These are phyloP conservation scores for Pyrrhoderma noxium DNA, from an alignment of 1,284 basidiomycete genomes.

Conservation along the genomic window DNA sequence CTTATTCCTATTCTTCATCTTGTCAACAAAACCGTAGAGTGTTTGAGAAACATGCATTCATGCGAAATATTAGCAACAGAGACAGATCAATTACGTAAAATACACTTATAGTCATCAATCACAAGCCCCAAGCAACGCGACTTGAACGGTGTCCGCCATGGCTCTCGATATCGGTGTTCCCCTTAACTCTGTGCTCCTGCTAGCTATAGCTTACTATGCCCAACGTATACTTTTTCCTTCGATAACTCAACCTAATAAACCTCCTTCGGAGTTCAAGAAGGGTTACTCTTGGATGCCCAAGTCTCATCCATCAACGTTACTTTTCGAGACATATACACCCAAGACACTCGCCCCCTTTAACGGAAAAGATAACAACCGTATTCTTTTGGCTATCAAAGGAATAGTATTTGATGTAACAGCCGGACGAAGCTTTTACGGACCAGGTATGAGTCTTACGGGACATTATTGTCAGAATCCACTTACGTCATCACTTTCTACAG, in stretches of 20 bases:
- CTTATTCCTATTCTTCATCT: conserved; percentile 80
- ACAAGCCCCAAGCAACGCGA: conserved; percentile 17
- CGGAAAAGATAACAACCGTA: conserved; percentile 56
- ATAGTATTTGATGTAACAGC: conserved; percentile 89
- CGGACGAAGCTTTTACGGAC: conserved; percentile 88
- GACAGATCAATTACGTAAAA: neutral
- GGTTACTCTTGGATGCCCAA: conserved; percentile 85
- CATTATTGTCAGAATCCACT: conserved; percentile 4
- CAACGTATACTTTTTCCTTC: conserved; percentile 69
- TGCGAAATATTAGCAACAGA: too few relatives aligned
- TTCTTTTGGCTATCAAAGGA: conserved; percentile 81
- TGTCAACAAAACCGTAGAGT: neutral
- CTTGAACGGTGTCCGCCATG: too few relatives aligned
- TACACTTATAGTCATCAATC: neutral
- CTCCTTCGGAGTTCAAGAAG: conserved; percentile 63
- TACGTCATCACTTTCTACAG: conserved; percentile 32
- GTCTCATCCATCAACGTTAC: conserved; percentile 66
- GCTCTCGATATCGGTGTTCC: conserved; percentile 53
- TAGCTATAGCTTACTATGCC: conserved; percentile 74
- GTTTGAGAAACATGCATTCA: too few relatives aligned
- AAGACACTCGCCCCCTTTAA: conserved; percentile 63
- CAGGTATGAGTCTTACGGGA: conserved; percentile 47
- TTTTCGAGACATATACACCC: conserved; percentile 73
- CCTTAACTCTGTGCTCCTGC: conserved; percentile 64
- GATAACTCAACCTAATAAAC: conserved; percentile 35